Conservation (phyloP, 2,329 filamentous ascomycete genomes). For the Pseudocercospora vitis region DNA sequence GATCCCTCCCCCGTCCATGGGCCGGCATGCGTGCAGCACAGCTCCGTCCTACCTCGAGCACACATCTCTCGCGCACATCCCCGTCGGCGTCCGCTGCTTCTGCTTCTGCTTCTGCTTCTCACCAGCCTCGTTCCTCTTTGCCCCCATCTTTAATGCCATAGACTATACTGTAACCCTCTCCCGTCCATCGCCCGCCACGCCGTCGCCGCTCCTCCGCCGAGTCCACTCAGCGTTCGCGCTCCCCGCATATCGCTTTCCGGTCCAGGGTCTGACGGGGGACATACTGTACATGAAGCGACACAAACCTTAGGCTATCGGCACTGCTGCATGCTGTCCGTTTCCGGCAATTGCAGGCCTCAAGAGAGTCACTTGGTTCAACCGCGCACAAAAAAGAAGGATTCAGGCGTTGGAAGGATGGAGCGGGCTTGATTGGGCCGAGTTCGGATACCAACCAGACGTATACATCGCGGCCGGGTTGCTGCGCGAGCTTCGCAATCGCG, state of each 20-base stretch:
- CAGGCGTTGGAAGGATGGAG: background rate
- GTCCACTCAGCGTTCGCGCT: background rate
- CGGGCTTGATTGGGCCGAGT: conserved; percentile 2
- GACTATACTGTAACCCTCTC: too few relatives aligned
- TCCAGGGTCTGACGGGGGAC: conserved; percentile 1
- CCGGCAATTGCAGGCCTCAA: conserved; percentile 1
- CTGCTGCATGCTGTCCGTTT: background rate
- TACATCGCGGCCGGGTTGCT: background rate
- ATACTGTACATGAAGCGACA: conserved; percentile 4
- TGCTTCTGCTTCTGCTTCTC: background rate
- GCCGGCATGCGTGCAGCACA: background rate
- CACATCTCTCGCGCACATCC: too few relatives aligned
- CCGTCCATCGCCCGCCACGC: background rate
- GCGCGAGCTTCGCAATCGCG: too few relatives aligned
- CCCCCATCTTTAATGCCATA: background rate
- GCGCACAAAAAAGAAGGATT: background rate
- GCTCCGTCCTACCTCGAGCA: too few relatives aligned
- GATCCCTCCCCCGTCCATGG: background rate
- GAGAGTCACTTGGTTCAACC: background rate
- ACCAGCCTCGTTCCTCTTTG: background rate
- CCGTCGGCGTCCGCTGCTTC: too few relatives aligned
- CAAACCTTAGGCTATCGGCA: background rate
- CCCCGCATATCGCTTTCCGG: conserved; percentile 1
- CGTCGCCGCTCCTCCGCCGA: background rate
- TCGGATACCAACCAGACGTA: background rate